Evolutionary conservation across 2,329 filamentous ascomycete genomes (phyloP).

Genomic region (Neofusicoccum cordaticola): DNA sequence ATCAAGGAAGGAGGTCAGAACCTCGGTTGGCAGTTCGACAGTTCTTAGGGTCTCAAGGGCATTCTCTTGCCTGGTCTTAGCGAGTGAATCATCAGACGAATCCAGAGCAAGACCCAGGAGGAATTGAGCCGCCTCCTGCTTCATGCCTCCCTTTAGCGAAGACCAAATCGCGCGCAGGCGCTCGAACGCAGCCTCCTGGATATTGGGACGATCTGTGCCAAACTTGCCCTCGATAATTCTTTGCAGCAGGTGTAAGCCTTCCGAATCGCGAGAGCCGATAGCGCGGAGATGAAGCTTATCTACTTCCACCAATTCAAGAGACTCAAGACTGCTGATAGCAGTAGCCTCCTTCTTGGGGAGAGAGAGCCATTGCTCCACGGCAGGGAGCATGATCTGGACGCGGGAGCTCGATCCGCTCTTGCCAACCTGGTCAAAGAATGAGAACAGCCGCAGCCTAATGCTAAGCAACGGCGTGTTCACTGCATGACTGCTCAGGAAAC

Average conservation of each 20-base stretch:
- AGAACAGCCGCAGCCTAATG: constrained; percentile 71
- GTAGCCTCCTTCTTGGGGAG: constrained; percentile 53
- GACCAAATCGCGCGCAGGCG: constrained; percentile 72
- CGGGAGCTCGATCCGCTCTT: constrained; percentile 72
- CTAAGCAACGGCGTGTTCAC: constrained; percentile 64
- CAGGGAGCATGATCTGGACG: constrained; percentile 72
- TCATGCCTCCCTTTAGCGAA: constrained; percentile 63
- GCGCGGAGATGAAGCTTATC: constrained; percentile 54
- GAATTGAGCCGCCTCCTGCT: constrained; percentile 58
- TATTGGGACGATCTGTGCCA: constrained; percentile 47
- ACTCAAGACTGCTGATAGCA: constrained; percentile 49
- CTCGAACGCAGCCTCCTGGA: constrained; percentile 64
- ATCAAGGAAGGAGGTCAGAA: constrained; percentile 70
- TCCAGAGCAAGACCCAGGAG: constrained; percentile 62
- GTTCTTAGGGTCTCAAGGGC: constrained; percentile 70
- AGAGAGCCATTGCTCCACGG: constrained; percentile 66
- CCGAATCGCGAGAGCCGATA: constrained; percentile 55
- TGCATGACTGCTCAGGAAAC: constrained; percentile 72
- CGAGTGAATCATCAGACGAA: constrained; percentile 30
- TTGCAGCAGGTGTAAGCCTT: constrained; percentile 56
- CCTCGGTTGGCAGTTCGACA: constrained; percentile 69
- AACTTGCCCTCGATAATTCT: constrained; percentile 48
- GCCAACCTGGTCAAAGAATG: constrained; percentile 66
- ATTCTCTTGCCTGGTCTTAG: constrained; percentile 46
- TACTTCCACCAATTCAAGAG: constrained; percentile 47